These are phyloP conservation scores for Testicularia cyperi DNA, from an alignment of 1,284 basidiomycete genomes.

Conservation along the genomic window DNA sequence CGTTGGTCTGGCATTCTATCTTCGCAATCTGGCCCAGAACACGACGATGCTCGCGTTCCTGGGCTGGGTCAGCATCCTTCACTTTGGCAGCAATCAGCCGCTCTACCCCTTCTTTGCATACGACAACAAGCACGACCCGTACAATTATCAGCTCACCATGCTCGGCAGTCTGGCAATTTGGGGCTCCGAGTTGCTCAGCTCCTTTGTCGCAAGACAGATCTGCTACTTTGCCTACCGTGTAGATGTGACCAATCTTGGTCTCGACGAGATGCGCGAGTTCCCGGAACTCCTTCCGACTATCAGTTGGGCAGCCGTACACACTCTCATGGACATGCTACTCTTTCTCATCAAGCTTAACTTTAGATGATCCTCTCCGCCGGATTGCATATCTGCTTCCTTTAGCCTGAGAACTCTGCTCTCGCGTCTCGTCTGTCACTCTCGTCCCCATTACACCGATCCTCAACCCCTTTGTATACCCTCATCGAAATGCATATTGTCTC, in stretches of 20 bases:
- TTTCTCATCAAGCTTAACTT: slow-evolving; percentile 61
- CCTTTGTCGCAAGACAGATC: slow-evolving; percentile 62
- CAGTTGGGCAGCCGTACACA: slow-evolving; percentile 65
- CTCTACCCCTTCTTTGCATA: slow-evolving; percentile 67
- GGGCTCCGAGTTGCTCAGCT: slow-evolving; percentile 64
- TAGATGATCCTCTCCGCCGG: slow-evolving; percentile 9
- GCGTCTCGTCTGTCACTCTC: no score
- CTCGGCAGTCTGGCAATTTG: slow-evolving; percentile 65
- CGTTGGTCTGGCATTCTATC: slow-evolving; percentile 63
- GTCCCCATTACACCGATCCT: no score
- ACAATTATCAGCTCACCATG: slow-evolving; percentile 66
- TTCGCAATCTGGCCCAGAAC: slow-evolving; percentile 66
- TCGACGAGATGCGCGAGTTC: slow-evolving; percentile 65
- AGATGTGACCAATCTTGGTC: slow-evolving; percentile 64
- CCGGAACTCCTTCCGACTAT: slow-evolving; percentile 61
- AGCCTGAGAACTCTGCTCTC: no score
- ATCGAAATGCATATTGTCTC: no score
- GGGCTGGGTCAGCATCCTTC: slow-evolving; percentile 63
- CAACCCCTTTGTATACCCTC: no score
- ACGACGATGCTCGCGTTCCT: slow-evolving; percentile 63
- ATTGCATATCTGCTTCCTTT: no score
- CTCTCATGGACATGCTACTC: slow-evolving; percentile 66
- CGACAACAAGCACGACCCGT: slow-evolving; percentile 64
- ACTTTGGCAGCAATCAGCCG: slow-evolving; percentile 64
- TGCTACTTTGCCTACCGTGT: slow-evolving; percentile 63